Conservation (phyloP, 164 flowering plant species). For the Liquidambar formosana region DNA sequence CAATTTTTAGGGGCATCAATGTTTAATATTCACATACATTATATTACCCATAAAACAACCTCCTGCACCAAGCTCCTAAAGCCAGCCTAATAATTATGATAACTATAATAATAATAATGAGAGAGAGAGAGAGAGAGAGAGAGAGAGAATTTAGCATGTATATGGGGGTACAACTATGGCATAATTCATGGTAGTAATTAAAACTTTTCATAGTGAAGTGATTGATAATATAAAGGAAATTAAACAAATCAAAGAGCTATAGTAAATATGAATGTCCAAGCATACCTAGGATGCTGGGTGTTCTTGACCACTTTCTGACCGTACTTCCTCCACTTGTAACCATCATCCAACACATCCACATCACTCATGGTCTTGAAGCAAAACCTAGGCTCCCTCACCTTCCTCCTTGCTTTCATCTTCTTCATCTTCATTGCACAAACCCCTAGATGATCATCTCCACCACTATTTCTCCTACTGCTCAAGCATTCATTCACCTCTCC, state of each 20-base stretch:
- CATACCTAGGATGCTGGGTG: constrained; percentile 90
- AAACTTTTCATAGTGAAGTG: no score
- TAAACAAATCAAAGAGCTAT: not conserved
- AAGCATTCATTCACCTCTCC: constrained; percentile 42
- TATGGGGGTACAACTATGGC: constrained; percentile 13
- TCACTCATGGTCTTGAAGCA: constrained; percentile 94
- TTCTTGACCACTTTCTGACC: constrained; percentile 94
- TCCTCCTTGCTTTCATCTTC: constrained; percentile 74
- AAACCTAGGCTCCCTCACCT: constrained; percentile 91
- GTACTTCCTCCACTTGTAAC: constrained; percentile 91
- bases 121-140: constrained; percentile 12
- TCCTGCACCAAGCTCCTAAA: constrained; percentile 10
- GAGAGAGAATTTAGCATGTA: constrained; percentile 17
- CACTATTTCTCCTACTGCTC: constrained; percentile 26
- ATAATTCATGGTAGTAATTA: no score
- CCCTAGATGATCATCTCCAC: constrained; percentile 34
- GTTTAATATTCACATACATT: not conserved
- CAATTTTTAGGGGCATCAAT: not conserved
- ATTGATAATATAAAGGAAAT: not conserved
- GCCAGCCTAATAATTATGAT: constrained; percentile 4
- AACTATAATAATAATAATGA: constrained; percentile 4
- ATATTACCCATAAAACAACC: constrained; percentile 5
- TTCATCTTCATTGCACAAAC: constrained; percentile 76
- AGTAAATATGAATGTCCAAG: not conserved
- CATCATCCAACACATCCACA: constrained; percentile 88